Base-by-base conservation (phyloP, 768 basidiomycete species). In the Hygrocybe punicea region DNA sequence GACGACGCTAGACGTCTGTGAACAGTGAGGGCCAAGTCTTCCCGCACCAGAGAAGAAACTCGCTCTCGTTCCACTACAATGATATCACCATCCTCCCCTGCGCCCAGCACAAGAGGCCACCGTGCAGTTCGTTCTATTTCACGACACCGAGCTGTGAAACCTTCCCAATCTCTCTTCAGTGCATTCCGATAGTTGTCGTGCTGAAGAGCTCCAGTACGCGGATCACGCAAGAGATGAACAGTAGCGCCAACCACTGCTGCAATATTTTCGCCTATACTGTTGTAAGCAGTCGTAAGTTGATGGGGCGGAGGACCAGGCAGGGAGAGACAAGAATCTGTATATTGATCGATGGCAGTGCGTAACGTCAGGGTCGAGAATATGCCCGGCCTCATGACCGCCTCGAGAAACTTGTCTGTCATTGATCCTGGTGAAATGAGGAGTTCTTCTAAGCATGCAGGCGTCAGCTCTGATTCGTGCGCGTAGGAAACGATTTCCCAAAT, bases 101-200 rank as follows among this genome's bases (percentile, higher is more conserved):
- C 66, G 39, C 84, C 86, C 35, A 93, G 78, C 14, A 79, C 79
- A 24, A 93, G 79, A 2, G 92, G 92, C 84, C 89, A 87, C 44
- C 90, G 82, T 34, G 87, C 89, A 59, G 84, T 84, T 42, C 90
- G 86, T 72, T 97, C 95, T n/a, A 94, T 78, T 61, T 93, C 92
- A 53, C 89, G 83, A 65, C 92, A 94, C 56, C 91, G 82, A 7
- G 94, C 89, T 59, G 95, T 85, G 65, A 98, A 95, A 3, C 95
- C 93, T 66, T 98, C 90, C 95, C 96, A 98, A 63, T 98, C 94
- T 46, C 90, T 76, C 69, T 91, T 94, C 63, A 97, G 71, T 0
- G 87, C 85, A 62, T 83, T 87, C 84, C 91, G 88, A 67, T 92
- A 93, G 44, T 84, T 86, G 45, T 84, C 83, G 65, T 92, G 79